Conservation (phyloP, 495 filamentous ascomycete species). For the Hamigera avellanea region DNA sequence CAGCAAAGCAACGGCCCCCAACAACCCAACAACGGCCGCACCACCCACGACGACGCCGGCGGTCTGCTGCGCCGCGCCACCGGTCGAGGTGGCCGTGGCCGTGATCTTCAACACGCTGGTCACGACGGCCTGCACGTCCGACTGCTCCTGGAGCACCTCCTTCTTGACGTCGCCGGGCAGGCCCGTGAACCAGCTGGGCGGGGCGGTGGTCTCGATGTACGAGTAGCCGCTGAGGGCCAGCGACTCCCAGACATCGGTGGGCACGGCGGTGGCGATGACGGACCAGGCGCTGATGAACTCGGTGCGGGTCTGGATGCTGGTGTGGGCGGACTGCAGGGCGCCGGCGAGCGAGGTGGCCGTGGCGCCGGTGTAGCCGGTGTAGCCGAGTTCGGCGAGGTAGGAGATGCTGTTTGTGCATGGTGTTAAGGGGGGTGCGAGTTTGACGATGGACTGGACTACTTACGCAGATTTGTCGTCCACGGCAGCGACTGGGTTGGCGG, state of each 20-base stretch:
- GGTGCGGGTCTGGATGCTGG: background rate
- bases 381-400: constrained; percentile 1
- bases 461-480: too few relatives aligned
- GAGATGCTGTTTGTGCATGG: too few relatives aligned
- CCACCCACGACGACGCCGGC: background rate
- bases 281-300: background rate
- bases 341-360: constrained; percentile 4
- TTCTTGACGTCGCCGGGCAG: constrained; percentile 3
- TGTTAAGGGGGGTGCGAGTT: too few relatives aligned
- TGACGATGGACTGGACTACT: too few relatives aligned
- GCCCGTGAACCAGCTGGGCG: constrained; percentile 5
- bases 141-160: constrained; percentile 3
- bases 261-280: constrained; percentile 1
- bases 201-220: constrained; percentile 1
- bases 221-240: background rate
- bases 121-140: background rate
- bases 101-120: background rate
- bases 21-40: constrained; percentile 1
- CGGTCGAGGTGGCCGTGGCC: background rate
- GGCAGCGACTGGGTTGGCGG: too few relatives aligned
- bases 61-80: constrained; percentile 1
- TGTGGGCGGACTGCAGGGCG: constrained; percentile 1
- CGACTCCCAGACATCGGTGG: background rate
- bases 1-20: constrained; percentile 2
- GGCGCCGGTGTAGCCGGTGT: constrained; percentile 2